Conservation (phyloP, 2,329 filamentous ascomycete genomes). For the Aspergillus cejpii region DNA sequence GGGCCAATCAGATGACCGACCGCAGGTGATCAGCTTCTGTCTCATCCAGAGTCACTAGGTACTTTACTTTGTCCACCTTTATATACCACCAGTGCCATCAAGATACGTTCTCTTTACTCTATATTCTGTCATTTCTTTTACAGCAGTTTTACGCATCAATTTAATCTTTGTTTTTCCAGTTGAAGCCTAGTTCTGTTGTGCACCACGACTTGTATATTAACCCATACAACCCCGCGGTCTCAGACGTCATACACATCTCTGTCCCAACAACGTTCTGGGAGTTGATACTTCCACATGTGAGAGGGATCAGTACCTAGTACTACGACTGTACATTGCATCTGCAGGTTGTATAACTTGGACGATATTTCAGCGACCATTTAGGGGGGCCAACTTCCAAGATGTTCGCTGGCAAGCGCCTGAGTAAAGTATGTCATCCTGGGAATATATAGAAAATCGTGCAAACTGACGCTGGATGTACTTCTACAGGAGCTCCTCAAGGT, state of each 20-base stretch:
- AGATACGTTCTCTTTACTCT: background rate
- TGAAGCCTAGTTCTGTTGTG: background rate
- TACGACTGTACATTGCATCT: background rate
- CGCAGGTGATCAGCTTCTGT: background rate
- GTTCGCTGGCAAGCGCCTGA: constrained; percentile 47
- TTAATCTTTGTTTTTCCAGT: background rate
- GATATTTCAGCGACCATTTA: background rate
- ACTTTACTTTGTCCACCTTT: background rate
- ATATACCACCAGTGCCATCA: background rate
- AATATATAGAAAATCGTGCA: background rate
- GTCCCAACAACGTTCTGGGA: background rate
- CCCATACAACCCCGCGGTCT: constrained; percentile 10
- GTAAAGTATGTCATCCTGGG: constrained; percentile 36
- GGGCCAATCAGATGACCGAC: constrained; percentile 1
- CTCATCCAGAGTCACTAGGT: background rate
- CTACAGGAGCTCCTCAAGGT: constrained; percentile 52
- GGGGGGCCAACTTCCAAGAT: constrained; percentile 25
- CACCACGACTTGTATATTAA: too few relatives aligned
- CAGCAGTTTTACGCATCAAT: background rate
- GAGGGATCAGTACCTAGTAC: background rate
- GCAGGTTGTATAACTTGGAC: background rate
- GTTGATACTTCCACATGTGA: background rate
- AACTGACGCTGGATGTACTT: constrained; percentile 18
- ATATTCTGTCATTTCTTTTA: too few relatives aligned
- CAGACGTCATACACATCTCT: constrained; percentile 19